Conservation (phyloP, 495 filamentous ascomycete genomes). For the Stereocaulon alpinum region DNA sequence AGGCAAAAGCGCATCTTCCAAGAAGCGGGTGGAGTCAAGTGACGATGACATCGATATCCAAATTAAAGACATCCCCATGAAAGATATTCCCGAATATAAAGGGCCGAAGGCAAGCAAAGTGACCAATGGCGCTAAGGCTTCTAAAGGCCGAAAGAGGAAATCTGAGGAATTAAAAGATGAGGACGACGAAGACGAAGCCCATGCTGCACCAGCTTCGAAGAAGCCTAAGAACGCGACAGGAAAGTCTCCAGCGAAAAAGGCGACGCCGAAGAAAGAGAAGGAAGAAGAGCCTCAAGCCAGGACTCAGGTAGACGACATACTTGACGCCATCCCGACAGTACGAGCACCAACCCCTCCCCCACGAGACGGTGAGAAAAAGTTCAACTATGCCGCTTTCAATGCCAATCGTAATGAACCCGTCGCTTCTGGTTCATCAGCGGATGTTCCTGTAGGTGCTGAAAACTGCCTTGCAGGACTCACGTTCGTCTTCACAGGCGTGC, state of each 20-base stretch:
- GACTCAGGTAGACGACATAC: constrained; percentile 63
- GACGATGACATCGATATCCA: constrained; percentile 35
- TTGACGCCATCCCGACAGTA: constrained; percentile 76
- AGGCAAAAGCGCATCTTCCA: constrained; percentile 1
- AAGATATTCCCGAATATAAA: constrained; percentile 23
- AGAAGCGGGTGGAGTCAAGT: constrained; percentile 23
- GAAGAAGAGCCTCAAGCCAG: constrained; percentile 55
- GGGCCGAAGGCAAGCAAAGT: constrained; percentile 26
- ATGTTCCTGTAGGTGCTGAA: constrained; percentile 73
- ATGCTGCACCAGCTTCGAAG: constrained; percentile 25
- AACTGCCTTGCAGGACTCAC: constrained; percentile 88
- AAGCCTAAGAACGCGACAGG: constrained; percentile 33
- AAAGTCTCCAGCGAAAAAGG: constrained; percentile 30
- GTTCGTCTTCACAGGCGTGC: constrained; percentile 93
- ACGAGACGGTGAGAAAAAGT: constrained; percentile 52
- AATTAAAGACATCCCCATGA: constrained; percentile 11
- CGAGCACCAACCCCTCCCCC: constrained; percentile 72
- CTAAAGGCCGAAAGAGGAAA: constrained; percentile 45
- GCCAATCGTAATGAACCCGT: constrained; percentile 44
- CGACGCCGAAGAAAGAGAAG: constrained; percentile 39
- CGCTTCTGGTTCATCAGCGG: constrained; percentile 49
- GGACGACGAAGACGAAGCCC: constrained; percentile 30
- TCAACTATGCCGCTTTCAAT: constrained; percentile 50
- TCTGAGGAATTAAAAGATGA: constrained; percentile 34
- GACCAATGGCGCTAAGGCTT: constrained; percentile 32